Percentiles rank a stretch among this genome's conserved stretches.
phyloP scores from a whole-genome alignment of 2,329 filamentous ascomycete genomes.

The Neofusicoccum parvum region DNA sequence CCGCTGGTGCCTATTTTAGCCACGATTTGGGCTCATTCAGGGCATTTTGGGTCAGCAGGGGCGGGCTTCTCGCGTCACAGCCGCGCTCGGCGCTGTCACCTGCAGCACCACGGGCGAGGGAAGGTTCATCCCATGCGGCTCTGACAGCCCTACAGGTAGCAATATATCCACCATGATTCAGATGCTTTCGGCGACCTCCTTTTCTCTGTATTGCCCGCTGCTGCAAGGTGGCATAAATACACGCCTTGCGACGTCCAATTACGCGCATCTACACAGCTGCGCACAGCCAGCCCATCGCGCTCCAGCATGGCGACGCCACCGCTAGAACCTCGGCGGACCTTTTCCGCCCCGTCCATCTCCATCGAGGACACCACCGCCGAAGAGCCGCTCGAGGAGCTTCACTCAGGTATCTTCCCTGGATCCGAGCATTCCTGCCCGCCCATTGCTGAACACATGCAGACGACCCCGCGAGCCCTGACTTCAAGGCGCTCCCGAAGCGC shows the following conservation, averaged over 20 bases:
- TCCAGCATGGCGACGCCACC: not conserved
- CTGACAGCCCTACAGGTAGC: slow-evolving; percentile 14
- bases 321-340: slow-evolving; percentile 11
- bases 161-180: slow-evolving; percentile 5
- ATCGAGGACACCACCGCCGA: slow-evolving; percentile 36
- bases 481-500: slow-evolving; percentile 22
- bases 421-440: not conserved
- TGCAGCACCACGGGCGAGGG: slow-evolving; percentile 4
- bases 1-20: not conserved
- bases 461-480: slow-evolving; percentile 30
- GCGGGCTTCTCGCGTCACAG: slow-evolving; percentile 12
- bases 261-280: too few relatives aligned
- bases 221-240: not conserved
- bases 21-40: not conserved
- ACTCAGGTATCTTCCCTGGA: slow-evolving; percentile 16
- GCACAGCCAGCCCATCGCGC: not conserved
- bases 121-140: not conserved
- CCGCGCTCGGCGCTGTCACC: slow-evolving; percentile 16
- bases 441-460: slow-evolving; percentile 12
- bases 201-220: not conserved
- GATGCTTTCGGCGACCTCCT: not conserved
- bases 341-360: slow-evolving; percentile 34
- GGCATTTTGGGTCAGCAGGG: slow-evolving; percentile 1
- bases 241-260: too few relatives aligned
- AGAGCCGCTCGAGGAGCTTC: slow-evolving; percentile 18